Percentiles rank a stretch among this genome's conserved stretches.
Evolutionary conservation across 345 rosid genomes (phyloP).

Genomic region (Eucalyptus leucophloia): DNA sequence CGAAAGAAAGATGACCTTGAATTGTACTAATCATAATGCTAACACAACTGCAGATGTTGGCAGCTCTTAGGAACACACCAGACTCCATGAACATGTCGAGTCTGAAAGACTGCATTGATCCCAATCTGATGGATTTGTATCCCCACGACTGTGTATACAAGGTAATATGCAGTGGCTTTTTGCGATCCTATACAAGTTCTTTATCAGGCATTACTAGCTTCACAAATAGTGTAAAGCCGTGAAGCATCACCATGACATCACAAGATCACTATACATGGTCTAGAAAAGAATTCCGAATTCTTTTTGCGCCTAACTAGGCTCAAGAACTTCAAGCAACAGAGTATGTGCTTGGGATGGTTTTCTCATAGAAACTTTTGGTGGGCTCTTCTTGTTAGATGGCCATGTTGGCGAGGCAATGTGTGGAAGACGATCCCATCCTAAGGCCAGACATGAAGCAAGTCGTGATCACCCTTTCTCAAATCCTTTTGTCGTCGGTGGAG

Average conservation of each 20-base stretch:
- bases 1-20: background rate
- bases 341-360: background rate
- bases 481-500: constrained; percentile 80
- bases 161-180: constrained; percentile 23
- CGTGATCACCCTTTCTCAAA: constrained; percentile 81
- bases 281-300: background rate
- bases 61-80: constrained; percentile 55
- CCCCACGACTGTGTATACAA: constrained; percentile 94
- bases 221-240: background rate
- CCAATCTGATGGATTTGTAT: constrained; percentile 73
- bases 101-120: constrained; percentile 64
- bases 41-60: constrained; percentile 50
- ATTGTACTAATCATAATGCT: background rate
- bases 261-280: background rate
- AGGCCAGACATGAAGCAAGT: constrained; percentile 98
- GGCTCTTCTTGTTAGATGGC: constrained; percentile 34
- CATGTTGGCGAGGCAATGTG: constrained; percentile 88
- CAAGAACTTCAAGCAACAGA: background rate
- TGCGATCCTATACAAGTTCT: background rate
- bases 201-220: background rate
- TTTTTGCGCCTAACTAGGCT: background rate
- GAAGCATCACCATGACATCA: background rate
- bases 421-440: constrained; percentile 78
- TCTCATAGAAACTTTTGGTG: background rate
- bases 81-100: constrained; percentile 65